Base-by-base conservation (phyloP, 1,284 basidiomycete species). In the Rhodotorula sp. region DNA sequence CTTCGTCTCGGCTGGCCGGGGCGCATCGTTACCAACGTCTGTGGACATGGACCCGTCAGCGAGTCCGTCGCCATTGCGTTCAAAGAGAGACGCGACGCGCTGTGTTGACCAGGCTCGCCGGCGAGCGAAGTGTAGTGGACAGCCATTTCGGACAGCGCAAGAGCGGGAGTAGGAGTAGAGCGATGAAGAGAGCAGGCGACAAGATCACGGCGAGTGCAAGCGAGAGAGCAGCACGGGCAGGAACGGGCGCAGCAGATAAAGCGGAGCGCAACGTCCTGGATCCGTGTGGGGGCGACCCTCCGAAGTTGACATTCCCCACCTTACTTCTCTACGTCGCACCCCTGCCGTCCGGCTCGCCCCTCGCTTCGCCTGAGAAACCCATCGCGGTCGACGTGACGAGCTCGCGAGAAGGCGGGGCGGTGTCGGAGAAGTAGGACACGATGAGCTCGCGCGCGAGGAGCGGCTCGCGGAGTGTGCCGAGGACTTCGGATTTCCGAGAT, bases 371-470 rank as follows among this genome's bases (percentile, higher is more conserved):
- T 1, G 57, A 62, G 24, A 75, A 59, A 0, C 73, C 73, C 57
- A 62, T 58, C 9, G 73, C 73, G 20, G 62, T 65, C 44, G 61
- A 69, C 57, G 63, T 61, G 24, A 65, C 46, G 34, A 75, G 50
- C 59, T 75, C 73, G 40, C 47, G 34, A 2, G 71, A 72, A 2
- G 65, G 68, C 18, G 64, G 68, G 20, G 59, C 59, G 15, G 62
- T 26, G 48, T 73, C 58, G 20, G 59, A 61, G 13, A 75, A 73
- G 60, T 75, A 75, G 16, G 68, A 69, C 20, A 72, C 59, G 40
- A 75, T 64, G n/a, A 75, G 54, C 47, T 73, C 61, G 3, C 56
- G 52, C 11, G 64, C 37, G 15, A 75, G 60, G 37, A 65, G 15
- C 0, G 67, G 60, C 8, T 75, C 52, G 40, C 28, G 30, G n/a